A percentile compares a stretch with the other conserved stretches of the same genome.
These are phyloP conservation scores for Aspergillus sclerotioniger DNA, from an alignment of 495 filamentous ascomycete species.

Conservation along the genomic window DNA sequence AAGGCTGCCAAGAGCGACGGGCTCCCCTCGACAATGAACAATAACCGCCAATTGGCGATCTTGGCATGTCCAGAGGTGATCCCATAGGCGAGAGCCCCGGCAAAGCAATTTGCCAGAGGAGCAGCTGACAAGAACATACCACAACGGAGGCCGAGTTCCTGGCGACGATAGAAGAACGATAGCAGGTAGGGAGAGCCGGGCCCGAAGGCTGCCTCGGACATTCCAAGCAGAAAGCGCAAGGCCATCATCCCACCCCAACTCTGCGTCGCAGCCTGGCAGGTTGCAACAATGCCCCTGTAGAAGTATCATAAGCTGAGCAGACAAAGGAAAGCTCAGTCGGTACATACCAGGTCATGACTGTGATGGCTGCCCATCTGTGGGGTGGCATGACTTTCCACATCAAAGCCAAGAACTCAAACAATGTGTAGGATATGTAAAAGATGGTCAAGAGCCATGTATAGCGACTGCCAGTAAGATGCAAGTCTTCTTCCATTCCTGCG, in stretches of 20 bases:
- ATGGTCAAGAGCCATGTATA: slow-evolving; percentile 77
- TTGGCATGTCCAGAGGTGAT: slow-evolving; percentile 69
- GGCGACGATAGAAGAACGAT: slow-evolving; percentile 79
- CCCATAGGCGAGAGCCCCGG: slow-evolving; percentile 77
- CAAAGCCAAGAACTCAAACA: slow-evolving; percentile 67
- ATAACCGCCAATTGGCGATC: slow-evolving; percentile 72
- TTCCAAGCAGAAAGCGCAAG: slow-evolving; percentile 64
- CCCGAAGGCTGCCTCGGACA: slow-evolving; percentile 65
- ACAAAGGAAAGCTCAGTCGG: slow-evolving; percentile 10
- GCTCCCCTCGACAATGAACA: slow-evolving; percentile 82
- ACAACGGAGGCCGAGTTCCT: slow-evolving; percentile 72
- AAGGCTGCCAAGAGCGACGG: slow-evolving; percentile 67
- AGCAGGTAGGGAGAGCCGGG: slow-evolving; percentile 71
- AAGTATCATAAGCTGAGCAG: neutral
- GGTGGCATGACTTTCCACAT: slow-evolving; percentile 71
- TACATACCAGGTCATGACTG: slow-evolving; percentile 45
- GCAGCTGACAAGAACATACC: slow-evolving; percentile 77
- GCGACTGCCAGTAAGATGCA: slow-evolving; percentile 46
- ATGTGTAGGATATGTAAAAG: slow-evolving; percentile 64
- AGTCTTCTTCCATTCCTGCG: slow-evolving; percentile 55
- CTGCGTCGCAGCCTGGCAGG: slow-evolving; percentile 58
- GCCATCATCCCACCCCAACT: slow-evolving; percentile 67
- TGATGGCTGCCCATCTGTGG: slow-evolving; percentile 50
- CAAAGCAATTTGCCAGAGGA: slow-evolving; percentile 79
- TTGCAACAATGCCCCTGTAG: slow-evolving; percentile 55